Evolutionary conservation across 345 rosid genomes (phyloP).

Genomic region (Gossypium longicalyx): DNA sequence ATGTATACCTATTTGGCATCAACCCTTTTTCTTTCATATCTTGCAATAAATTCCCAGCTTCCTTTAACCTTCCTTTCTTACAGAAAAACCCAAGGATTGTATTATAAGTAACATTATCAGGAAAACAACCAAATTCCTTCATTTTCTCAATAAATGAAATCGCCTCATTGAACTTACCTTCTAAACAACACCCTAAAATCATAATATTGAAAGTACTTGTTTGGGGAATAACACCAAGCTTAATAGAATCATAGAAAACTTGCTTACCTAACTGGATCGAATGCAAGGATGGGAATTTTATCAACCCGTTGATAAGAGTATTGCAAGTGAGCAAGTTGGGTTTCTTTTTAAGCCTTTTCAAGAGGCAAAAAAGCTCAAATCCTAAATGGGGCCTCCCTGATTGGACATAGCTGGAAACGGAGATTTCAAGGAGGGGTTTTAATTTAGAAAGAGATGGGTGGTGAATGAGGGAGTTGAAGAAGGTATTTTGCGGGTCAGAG

Average conservation of each 20-base stretch:
- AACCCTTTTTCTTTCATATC: constrained; percentile 64
- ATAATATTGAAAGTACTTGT: constrained; percentile 55
- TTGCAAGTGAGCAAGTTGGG: constrained; percentile 73
- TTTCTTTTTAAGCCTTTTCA: constrained; percentile 47
- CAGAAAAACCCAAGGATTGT: constrained; percentile 60
- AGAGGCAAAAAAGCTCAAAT: constrained; percentile 54
- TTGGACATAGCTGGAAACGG: constrained; percentile 55
- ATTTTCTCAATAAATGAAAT: constrained; percentile 44
- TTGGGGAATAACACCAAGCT: constrained; percentile 45
- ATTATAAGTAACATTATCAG: constrained; percentile 65
- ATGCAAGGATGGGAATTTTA: constrained; percentile 58
- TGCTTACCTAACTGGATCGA: constrained; percentile 44
- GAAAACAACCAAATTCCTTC: constrained; percentile 50
- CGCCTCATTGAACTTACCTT: constrained; percentile 50
- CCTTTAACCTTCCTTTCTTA: constrained; percentile 74
- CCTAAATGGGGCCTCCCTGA: constrained; percentile 63
- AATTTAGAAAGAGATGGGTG: constrained; percentile 34
- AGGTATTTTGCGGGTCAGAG: constrained; percentile 36
- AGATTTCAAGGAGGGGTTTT: constrained; percentile 46
- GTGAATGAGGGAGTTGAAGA: constrained; percentile 45
- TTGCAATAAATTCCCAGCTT: constrained; percentile 56
- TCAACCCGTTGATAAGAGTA: constrained; percentile 56
- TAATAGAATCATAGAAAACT: constrained; percentile 48
- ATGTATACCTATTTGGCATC: constrained; percentile 54
- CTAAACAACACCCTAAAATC: constrained; percentile 71